Evolutionary conservation across 1,139 yeast genomes (phyloP), one percentile per base, ranked within the genome.

Genomic region (Geotrichum phurueaensis): DNA sequence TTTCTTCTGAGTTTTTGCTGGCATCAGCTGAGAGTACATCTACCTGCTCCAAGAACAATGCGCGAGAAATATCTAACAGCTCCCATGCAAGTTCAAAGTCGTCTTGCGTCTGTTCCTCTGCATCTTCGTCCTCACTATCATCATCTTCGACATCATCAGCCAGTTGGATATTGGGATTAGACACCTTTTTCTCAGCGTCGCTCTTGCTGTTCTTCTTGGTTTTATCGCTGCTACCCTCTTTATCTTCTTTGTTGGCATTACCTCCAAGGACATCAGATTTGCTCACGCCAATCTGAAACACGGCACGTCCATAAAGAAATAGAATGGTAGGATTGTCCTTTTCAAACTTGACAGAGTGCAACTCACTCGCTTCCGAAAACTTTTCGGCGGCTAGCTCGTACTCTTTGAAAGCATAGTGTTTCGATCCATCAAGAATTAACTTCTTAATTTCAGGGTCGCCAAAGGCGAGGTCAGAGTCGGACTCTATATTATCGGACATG

Each of bases 11-110:
- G 45, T 48, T 65, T 58, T 53, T 61, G 50, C 36, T 33, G 58
- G 51, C 54, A 54, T 64, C 65, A n/a, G 67, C 68, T 22, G 63
- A 69, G 20, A 63, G 60, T 2, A 60, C 57, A 43, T 76, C 76
- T 15, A 84, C 69, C 60, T 78, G 71, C 43, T 76, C 73, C 64
- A 84, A 85, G 66, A 83, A 87, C 48, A 88, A 72, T 0, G 86
- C 78, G 66, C 97, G 79, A 0, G 96, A 81, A 54, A 87, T 76
- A 69, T 91, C 97, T 48, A 89, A 77, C 23, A 89, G 83, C 63
- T 87, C 94, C 96, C 96, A 90, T 0, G 96, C 96, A 27, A 85
- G 80, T 70, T 87, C 96, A 70, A 91, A 87, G 70, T 90, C 97
- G 45, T 84, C 79, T 67, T 85, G 87, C 51, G 81, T 84, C 39